Evolutionary conservation across 441 rosid genomes (phyloP).

Genomic region (Jatropha multifida): DNA sequence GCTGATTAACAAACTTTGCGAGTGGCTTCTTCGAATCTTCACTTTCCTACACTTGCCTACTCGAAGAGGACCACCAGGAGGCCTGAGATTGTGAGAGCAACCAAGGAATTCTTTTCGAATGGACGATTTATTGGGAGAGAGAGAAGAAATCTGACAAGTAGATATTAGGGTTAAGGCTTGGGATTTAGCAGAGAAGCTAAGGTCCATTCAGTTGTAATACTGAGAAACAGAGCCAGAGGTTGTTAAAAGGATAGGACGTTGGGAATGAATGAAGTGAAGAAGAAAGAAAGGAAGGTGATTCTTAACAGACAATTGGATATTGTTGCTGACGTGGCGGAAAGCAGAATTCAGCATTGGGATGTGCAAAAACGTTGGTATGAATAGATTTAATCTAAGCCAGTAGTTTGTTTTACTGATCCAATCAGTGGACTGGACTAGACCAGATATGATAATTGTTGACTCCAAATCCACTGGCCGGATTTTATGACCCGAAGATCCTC

Average conservation of each 20-base stretch:
- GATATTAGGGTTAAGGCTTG: conserved; percentile 42
- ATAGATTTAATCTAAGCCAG: not conserved
- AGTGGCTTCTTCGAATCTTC: conserved; percentile 24
- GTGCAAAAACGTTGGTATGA: not conserved
- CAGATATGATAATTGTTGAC: not conserved
- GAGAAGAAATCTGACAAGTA: not conserved
- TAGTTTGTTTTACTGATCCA: not conserved
- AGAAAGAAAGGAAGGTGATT: not conserved
- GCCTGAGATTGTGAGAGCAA: conserved; percentile 40
- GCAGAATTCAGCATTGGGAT: not conserved
- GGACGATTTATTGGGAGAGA: not conserved
- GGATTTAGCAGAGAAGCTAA: conserved; percentile 36
- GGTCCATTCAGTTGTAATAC: conserved; percentile 32
- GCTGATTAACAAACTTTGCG: conserved; percentile 40
- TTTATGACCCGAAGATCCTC: too few relatives aligned
- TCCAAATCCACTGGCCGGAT: too few relatives aligned
- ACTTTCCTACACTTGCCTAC: conserved; percentile 25
- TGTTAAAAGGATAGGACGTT: conserved; percentile 12
- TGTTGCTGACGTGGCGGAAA: conserved; percentile 30
- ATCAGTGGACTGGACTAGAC: not conserved
- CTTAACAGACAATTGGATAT: conserved; percentile 24
- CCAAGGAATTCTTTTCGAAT: conserved; percentile 51
- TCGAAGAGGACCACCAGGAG: conserved; percentile 39
- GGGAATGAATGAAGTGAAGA: not conserved
- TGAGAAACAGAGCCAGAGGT: conserved; percentile 5